These are phyloP conservation scores for Ustilago crameri DNA, from an alignment of 1,284 basidiomycete species.

Conservation along the genomic window DNA sequence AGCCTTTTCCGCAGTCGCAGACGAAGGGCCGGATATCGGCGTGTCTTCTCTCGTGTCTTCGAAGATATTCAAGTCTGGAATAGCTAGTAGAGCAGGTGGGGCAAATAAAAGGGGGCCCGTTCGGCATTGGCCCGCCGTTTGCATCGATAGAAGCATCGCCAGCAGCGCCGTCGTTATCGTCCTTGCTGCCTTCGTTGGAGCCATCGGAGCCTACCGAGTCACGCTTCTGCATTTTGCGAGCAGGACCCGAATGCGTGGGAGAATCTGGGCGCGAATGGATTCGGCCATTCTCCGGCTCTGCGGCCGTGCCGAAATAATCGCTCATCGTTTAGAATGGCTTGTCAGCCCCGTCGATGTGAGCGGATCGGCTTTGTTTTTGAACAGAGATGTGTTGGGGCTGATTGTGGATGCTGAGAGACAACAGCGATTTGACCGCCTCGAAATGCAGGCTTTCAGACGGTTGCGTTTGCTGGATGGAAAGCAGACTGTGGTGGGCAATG, in stretches of 20 bases:
- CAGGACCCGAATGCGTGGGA: conserved; percentile 26
- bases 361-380: background rate
- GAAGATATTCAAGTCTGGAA: conserved; percentile 65
- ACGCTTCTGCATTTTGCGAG: conserved; percentile 44
- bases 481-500: too few relatives aligned
- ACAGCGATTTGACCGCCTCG: too few relatives aligned
- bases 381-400: background rate
- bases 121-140: conserved; percentile 32
- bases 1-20: conserved; percentile 66
- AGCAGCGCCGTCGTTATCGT: conserved; percentile 17
- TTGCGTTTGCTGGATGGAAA: too few relatives aligned
- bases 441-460: too few relatives aligned
- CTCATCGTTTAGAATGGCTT: conserved; percentile 5
- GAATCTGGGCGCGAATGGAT: conserved; percentile 38
- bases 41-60: conserved; percentile 65
- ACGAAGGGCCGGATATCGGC: conserved; percentile 66
- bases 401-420: too few relatives aligned
- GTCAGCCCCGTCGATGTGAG: background rate
- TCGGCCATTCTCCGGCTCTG: conserved; percentile 31
- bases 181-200: conserved; percentile 28
- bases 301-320: conserved; percentile 48
- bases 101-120: conserved; percentile 65
- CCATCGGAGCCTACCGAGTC: conserved; percentile 30
- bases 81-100: conserved; percentile 66
- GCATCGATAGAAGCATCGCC: conserved; percentile 20